phyloP scores from a whole-genome alignment of 169 alveolate genomes.

The Plasmodium falciparum region DNA sequence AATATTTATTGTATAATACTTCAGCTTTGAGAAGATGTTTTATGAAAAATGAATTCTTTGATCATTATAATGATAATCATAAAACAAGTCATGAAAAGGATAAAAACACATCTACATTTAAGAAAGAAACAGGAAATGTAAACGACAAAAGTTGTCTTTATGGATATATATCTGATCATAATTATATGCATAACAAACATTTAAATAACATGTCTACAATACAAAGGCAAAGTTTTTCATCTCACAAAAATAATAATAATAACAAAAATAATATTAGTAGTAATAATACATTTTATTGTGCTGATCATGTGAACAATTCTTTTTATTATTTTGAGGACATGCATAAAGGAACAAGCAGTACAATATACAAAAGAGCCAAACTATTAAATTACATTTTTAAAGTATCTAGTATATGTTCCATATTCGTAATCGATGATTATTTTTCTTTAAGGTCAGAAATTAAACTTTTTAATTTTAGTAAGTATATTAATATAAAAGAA shows the following conservation, averaged over 20 bases:
- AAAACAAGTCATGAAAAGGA: not conserved
- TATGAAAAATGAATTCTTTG: not conserved
- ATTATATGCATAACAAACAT: too few relatives aligned
- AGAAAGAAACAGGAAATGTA: too few relatives aligned
- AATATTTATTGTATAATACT: constrained; percentile 48
- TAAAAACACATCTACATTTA: not conserved
- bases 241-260: too few relatives aligned
- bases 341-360: too few relatives aligned
- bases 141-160: too few relatives aligned
- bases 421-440: constrained; percentile 36
- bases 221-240: not conserved
- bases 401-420: constrained; percentile 35
- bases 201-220: too few relatives aligned
- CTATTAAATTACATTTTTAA: constrained; percentile 18
- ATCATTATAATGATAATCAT: not conserved
- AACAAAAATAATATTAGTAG: too few relatives aligned
- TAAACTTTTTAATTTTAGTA: constrained; percentile 50
- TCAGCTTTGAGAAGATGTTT: constrained; percentile 14
- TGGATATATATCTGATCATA: too few relatives aligned
- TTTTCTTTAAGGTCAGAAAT: constrained; percentile 43
- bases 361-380: not conserved
- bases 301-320: not conserved
- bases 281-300: not conserved
- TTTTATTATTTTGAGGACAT: too few relatives aligned
- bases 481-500: constrained; percentile 30